Evolutionary conservation across 148 eudicot genomes (phyloP).

Genomic region (Silene uniflora): DNA sequence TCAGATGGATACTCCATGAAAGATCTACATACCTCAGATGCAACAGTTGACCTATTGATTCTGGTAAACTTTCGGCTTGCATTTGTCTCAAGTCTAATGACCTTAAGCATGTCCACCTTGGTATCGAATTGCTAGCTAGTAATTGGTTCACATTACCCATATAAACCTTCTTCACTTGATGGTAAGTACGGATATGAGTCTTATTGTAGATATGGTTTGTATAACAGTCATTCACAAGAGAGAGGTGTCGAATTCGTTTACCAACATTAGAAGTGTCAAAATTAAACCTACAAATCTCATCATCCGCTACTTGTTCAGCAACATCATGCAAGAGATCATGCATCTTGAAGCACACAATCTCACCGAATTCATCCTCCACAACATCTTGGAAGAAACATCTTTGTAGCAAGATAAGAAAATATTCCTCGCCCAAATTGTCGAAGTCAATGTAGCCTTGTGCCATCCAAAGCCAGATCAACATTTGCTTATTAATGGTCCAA

Average conservation of each 20-base stretch:
- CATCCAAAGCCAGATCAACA: conserved; percentile 21
- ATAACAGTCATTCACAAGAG: background rate
- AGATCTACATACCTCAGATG: conserved; percentile 24
- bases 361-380: background rate
- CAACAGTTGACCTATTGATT: conserved; percentile 20
- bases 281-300: background rate
- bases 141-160: background rate
- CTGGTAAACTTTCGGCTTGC: conserved; percentile 11
- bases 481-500: background rate
- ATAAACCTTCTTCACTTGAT: conserved; percentile 2
- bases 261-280: background rate
- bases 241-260: background rate
- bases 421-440: conserved; percentile 13
- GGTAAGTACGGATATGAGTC: conserved; percentile 3
- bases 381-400: conserved; percentile 23
- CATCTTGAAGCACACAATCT: background rate
- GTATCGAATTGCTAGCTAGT: background rate
- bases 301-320: conserved; percentile 7
- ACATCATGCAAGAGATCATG: conserved; percentile 15
- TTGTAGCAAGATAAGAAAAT: conserved; percentile 11
- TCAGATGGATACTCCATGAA: background rate
- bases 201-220: conserved; percentile 9
- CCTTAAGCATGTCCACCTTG: conserved; percentile 15
- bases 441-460: conserved; percentile 12
- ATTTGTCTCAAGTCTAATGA: conserved; percentile 8